These are phyloP conservation scores for Malus orientalis DNA, from an alignment of 306 rosid species.

Conservation along the genomic window DNA sequence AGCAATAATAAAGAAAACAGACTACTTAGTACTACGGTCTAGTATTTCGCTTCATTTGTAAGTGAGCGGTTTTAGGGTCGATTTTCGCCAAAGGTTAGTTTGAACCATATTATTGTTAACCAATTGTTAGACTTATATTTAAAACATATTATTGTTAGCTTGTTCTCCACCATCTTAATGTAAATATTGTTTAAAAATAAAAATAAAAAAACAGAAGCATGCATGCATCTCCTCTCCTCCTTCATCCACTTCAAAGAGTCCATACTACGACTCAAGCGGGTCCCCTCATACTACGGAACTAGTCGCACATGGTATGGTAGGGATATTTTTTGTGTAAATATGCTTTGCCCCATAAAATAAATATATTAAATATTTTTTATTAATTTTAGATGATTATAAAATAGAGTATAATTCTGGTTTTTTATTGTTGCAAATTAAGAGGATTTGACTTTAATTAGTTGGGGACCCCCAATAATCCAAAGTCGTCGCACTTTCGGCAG, in stretches of 20 bases:
- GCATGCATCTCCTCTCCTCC: not conserved
- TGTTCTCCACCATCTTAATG: no score
- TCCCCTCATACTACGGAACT: not conserved
- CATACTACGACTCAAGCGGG: no score
- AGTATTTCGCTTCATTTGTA: no score
- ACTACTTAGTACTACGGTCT: no score
- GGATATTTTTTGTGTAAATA: not conserved
- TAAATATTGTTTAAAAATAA: no score
- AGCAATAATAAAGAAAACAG: no score
- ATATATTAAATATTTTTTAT: not conserved
- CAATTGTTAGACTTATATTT: no score
- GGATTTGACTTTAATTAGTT: not conserved
- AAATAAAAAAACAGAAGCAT: not conserved
- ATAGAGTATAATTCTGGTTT: not conserved
- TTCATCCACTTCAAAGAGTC: not conserved
- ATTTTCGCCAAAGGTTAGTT: no score
- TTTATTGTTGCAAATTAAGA: not conserved
- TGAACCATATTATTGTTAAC: no score
- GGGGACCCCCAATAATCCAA: not conserved
- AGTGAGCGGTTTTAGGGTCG: no score
- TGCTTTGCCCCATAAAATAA: not conserved
- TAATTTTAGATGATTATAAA: not conserved
- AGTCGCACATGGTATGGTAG: not conserved
- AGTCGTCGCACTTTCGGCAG: constrained; percentile 2
- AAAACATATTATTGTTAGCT: no score